phyloP scores from a whole-genome alignment of 768 basidiomycete genomes.

The Amanita exitialis region DNA sequence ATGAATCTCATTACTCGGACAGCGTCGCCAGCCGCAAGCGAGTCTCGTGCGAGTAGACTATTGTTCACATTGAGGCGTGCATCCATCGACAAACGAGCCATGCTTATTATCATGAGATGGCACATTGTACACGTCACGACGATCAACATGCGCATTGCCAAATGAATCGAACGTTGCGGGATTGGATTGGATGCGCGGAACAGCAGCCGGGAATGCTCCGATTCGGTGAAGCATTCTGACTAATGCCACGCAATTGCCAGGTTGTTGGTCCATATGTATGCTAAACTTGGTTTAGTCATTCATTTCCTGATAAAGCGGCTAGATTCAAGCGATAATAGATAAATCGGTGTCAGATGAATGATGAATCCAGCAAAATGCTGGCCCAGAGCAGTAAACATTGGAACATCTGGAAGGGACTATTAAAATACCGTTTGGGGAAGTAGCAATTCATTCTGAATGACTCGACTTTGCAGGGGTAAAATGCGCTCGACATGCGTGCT shows the following conservation, averaged over 20 bases:
- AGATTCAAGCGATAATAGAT: not conserved
- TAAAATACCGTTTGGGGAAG: not conserved
- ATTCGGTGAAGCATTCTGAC: not conserved
- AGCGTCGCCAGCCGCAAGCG: not conserved
- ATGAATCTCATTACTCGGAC: not conserved
- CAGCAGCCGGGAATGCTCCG: not conserved
- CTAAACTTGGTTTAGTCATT: not conserved
- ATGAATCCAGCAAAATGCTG: not conserved
- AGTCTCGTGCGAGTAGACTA: not conserved
- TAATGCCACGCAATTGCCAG: not conserved
- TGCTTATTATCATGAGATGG: not conserved
- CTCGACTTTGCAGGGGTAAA: not conserved
- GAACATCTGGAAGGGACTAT: not conserved
- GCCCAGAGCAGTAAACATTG: not conserved
- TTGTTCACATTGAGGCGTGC: not conserved
- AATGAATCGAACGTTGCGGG: not conserved
- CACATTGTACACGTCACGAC: not conserved
- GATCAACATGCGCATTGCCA: not conserved
- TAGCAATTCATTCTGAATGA: not conserved
- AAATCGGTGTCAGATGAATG: not conserved
- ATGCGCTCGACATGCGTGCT: not conserved
- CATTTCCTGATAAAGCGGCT: not conserved
- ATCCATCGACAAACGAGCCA: not conserved
- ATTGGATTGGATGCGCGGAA: not conserved
- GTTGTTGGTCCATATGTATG: constrained; percentile 2